A percentile compares a stretch with the other conserved stretches of the same genome.
Conservation (phyloP, 306 rosid genomes). For the Castanea sativa region DNA sequence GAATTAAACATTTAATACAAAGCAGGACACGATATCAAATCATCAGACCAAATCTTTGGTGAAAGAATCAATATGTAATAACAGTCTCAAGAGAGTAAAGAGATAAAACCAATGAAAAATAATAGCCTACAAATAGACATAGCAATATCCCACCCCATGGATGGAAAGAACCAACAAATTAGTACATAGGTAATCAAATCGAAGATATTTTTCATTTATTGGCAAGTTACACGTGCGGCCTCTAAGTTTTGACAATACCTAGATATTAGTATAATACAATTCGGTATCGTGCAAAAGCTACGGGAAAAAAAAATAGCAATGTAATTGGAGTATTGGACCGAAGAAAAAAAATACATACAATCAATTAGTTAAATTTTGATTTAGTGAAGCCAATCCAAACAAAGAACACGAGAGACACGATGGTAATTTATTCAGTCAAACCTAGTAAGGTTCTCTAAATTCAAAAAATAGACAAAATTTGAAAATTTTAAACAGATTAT, state of each 20-base stretch:
- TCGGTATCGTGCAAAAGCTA: background rate
- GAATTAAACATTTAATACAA: background rate
- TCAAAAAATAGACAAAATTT: too few relatives aligned
- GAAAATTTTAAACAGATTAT: too few relatives aligned
- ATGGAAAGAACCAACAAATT: background rate
- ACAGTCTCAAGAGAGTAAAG: background rate
- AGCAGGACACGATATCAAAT: background rate
- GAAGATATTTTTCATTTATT: background rate
- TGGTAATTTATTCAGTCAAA: too few relatives aligned
- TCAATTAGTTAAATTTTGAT: too few relatives aligned
- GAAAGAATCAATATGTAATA: background rate
- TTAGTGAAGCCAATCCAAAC: too few relatives aligned
- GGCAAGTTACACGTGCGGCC: background rate
- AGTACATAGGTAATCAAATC: background rate
- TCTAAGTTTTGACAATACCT: background rate
- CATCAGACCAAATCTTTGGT: background rate
- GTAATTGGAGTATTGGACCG: background rate
- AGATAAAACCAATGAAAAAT: background rate
- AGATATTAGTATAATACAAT: background rate
- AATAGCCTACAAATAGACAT: too few relatives aligned
- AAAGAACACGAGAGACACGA: too few relatives aligned
- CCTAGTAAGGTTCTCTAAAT: too few relatives aligned
- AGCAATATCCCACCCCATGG: background rate
- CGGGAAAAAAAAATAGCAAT: background rate
- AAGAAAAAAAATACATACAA: too few relatives aligned